Conservation (phyloP, 2,329 filamentous ascomycete species). For the Atkinsonella texensis region DNA sequence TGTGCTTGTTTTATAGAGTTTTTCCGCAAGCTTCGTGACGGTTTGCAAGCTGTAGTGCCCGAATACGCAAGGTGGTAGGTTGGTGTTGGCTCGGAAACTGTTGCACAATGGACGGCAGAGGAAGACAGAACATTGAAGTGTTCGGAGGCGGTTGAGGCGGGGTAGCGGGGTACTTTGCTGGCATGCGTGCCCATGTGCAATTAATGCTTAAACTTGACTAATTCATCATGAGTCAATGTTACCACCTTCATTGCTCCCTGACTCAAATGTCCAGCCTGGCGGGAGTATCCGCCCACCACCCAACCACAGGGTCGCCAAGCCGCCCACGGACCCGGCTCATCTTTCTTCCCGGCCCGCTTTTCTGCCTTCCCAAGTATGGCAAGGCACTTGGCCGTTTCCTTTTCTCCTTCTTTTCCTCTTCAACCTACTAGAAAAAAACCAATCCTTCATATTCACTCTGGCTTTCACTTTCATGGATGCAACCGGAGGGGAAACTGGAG, state of each 20-base stretch:
- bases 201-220: not conserved
- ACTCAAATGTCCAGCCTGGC: not conserved
- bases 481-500: constrained; percentile 60
- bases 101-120: not conserved
- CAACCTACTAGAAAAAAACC: constrained; percentile 32
- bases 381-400: not conserved
- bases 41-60: not conserved
- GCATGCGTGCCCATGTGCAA: not conserved
- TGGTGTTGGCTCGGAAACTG: not conserved
- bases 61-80: not conserved
- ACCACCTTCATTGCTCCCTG: too few species aligned
- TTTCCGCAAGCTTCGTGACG: not conserved
- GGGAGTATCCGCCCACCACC: constrained; percentile 2
- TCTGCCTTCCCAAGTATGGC: constrained; percentile 5
- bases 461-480: constrained; percentile 41
- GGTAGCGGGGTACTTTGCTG: constrained; percentile 24
- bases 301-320: not conserved
- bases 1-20: constrained; percentile 10
- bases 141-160: constrained; percentile 15
- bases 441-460: constrained; percentile 60
- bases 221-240: too few species aligned
- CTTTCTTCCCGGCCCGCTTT: constrained; percentile 15
- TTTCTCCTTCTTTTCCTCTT: constrained; percentile 17
- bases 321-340: constrained; percentile 9
- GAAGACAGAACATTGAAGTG: constrained; percentile 1